Percentiles rank a stretch among this genome's conserved stretches.
Evolutionary conservation across 805 yeast genomes (phyloP).

Genomic region (Kodamaea kakaduensis): DNA sequence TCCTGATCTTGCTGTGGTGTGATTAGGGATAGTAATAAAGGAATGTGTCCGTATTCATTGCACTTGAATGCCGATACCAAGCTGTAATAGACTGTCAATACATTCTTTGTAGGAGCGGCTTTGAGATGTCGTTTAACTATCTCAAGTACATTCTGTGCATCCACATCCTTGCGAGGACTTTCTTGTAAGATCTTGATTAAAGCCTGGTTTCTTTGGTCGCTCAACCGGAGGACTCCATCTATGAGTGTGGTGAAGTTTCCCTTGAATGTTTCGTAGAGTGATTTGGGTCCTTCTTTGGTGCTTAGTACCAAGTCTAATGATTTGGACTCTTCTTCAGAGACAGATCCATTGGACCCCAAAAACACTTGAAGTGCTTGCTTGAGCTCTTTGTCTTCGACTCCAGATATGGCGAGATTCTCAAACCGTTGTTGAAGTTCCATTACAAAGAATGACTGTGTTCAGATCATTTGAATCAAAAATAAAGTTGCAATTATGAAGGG

Average conservation of each 20-base stretch:
- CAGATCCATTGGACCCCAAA: not conserved
- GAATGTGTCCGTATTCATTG: constrained; percentile 18
- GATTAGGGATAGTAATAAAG: constrained; percentile 17
- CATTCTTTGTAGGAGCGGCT: constrained; percentile 7
- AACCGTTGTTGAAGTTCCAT: not conserved
- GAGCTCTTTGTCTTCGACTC: constrained; percentile 5
- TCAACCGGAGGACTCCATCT: constrained; percentile 11
- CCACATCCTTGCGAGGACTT: constrained; percentile 1
- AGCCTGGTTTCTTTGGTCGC: constrained; percentile 15
- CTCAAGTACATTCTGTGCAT: constrained; percentile 9
- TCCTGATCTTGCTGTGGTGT: constrained; percentile 14
- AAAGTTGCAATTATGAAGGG: not conserved
- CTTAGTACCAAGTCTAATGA: not conserved
- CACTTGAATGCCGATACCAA: constrained; percentile 19
- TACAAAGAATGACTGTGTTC: not conserved
- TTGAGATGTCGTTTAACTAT: constrained; percentile 7
- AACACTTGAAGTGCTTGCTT: not conserved
- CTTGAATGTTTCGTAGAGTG: not conserved
- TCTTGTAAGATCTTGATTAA: constrained; percentile 13
- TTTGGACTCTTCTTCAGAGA: not conserved
- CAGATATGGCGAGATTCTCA: constrained; percentile 11
- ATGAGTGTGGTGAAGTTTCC: constrained; percentile 13
- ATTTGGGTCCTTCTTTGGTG: not conserved
- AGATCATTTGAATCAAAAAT: not conserved
- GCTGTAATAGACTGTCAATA: constrained; percentile 17